Conservation (phyloP, 2,329 filamentous ascomycete species). For the Epichloe glyceriae region DNA sequence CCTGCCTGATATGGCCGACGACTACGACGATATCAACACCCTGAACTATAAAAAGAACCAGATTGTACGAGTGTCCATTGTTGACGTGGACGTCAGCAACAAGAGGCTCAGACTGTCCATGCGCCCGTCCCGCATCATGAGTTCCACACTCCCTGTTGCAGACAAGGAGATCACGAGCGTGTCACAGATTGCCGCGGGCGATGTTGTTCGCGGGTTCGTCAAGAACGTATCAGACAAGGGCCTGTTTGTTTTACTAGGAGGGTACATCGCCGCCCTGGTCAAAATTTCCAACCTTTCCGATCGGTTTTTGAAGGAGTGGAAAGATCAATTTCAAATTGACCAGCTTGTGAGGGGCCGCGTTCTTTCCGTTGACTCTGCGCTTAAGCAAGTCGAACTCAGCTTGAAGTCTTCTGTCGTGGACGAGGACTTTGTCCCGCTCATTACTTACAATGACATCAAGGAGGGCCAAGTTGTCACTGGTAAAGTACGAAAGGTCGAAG, state of each 20-base stretch:
- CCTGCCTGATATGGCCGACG: constrained; percentile 72
- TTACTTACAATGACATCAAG: constrained; percentile 66
- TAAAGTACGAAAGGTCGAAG: constrained; percentile 83
- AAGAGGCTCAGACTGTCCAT: constrained; percentile 74
- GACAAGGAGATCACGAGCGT: constrained; percentile 66
- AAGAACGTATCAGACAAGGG: constrained; percentile 84
- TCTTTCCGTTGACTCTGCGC: constrained; percentile 52
- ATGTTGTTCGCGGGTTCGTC: constrained; percentile 81
- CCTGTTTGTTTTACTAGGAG: constrained; percentile 73
- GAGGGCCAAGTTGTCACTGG: constrained; percentile 74
- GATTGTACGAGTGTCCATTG: constrained; percentile 73
- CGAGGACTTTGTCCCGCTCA: constrained; percentile 58
- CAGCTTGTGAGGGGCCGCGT: constrained; percentile 86
- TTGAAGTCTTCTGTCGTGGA: constrained; percentile 78
- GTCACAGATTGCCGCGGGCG: constrained; percentile 60
- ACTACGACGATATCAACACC: constrained; percentile 71
- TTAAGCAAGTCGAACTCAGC: constrained; percentile 69
- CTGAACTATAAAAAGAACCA: constrained; percentile 70
- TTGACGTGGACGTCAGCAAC: constrained; percentile 68
- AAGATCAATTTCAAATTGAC: constrained; percentile 72
- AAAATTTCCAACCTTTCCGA: constrained; percentile 84
- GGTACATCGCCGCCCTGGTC: constrained; percentile 68
- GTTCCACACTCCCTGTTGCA: constrained; percentile 66
- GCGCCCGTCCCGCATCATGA: constrained; percentile 78
- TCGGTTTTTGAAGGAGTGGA: constrained; percentile 89